A percentile compares a stretch with the other conserved stretches of the same genome.
These are phyloP conservation scores for Fistulifera pelliculosa DNA, from an alignment of 108 stramenopile genomes.

Conservation along the genomic window DNA sequence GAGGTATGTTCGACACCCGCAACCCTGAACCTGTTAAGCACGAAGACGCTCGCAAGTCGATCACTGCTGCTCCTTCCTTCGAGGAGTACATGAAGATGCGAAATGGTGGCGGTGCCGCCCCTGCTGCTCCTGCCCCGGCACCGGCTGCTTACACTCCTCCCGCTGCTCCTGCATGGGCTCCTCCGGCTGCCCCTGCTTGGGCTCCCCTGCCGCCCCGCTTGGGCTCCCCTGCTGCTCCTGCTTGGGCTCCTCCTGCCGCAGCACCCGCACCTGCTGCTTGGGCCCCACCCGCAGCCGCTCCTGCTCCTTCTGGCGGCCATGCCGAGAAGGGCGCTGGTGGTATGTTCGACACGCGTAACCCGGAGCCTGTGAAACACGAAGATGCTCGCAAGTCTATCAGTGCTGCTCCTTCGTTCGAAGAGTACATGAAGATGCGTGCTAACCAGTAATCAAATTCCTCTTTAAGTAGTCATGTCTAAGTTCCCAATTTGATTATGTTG, in stretches of 20 bases:
- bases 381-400: conserved; percentile 81
- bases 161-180: no score
- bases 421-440: conserved; percentile 68
- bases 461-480: not conserved
- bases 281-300: no score
- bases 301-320: no score
- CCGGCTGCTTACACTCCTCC: no score
- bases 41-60: conserved; percentile 77
- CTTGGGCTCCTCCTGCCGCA: no score
- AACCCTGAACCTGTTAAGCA: conserved; percentile 54
- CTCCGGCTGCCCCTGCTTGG: no score
- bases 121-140: no score
- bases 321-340: no score
- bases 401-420: conserved; percentile 77
- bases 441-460: conserved; percentile 4
- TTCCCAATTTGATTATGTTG: not conserved
- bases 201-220: no score
- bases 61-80: conserved; percentile 72
- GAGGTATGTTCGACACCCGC: conserved; percentile 73
- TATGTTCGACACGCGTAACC: conserved; percentile 77
- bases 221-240: no score
- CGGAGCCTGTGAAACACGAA: conserved; percentile 49
- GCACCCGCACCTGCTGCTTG: no score
- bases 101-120: no score
- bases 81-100: conserved; percentile 83